phyloP scores from a whole-genome alignment of 139 green algal species.

The Chlorella sp. region DNA sequence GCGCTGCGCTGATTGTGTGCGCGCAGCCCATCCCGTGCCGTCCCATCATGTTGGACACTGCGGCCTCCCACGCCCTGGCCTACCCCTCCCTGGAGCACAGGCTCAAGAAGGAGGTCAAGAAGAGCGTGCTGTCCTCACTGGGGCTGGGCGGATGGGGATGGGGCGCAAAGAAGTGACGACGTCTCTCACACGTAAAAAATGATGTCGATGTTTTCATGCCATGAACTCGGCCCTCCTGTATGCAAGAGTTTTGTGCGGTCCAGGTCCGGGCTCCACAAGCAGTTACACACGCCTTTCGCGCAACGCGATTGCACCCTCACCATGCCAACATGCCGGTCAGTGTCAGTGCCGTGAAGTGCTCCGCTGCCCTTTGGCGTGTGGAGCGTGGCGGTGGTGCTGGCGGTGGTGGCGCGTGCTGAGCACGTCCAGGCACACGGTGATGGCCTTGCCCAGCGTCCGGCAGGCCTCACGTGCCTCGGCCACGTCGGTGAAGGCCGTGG shows the following conservation, averaged over 20 bases:
- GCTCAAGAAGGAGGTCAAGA: constrained; percentile 1
- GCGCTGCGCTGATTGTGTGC: no score
- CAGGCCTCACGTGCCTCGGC: background rate
- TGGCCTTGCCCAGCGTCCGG: background rate
- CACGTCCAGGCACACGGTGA: background rate
- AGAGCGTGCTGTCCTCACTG: constrained; percentile 3
- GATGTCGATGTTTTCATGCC: no score
- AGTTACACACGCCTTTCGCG: no score
- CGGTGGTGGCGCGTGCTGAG: background rate
- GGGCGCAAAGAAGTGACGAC: background rate
- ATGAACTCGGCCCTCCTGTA: no score
- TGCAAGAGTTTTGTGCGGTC: no score
- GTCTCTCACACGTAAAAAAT: no score
- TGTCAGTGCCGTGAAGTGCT: no score
- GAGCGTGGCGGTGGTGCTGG: background rate
- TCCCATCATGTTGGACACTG: constrained; percentile 80
- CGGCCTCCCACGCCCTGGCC: constrained; percentile 53
- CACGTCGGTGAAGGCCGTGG: background rate
- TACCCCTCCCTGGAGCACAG: constrained; percentile 59
- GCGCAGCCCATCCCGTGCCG: constrained; percentile 45
- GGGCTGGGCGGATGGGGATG: background rate
- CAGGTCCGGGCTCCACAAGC: no score
- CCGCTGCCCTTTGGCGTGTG: no score
- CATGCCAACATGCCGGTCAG: no score
- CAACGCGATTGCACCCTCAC: no score